Evolutionary conservation across 306 rosid genomes (phyloP), one percentile per base, ranked within the genome.

Genomic region (Hippophae gyantsensis): DNA sequence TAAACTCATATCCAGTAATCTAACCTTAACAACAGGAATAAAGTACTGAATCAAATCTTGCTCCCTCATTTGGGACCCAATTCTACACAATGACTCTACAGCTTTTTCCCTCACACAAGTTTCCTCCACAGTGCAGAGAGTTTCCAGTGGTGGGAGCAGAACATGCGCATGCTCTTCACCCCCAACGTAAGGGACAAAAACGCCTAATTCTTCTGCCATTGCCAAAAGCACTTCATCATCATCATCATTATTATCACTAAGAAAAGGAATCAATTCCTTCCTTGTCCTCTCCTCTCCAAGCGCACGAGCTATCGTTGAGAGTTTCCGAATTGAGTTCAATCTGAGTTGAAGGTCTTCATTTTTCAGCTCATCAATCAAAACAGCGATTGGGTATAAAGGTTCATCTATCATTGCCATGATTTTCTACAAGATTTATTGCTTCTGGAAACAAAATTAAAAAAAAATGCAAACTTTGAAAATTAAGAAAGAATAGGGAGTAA

Each of bases 161-260:
- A 81, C 84, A 63, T 82, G 74, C 57, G 97, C 97, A 76, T 86
- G 74, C 54, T 88, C 95, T 53, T 84, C 90, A 48, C 99, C 99
- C 38, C 99, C 99, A 38, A 92, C 96, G 68, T 88, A 88, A 26
- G 96, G 88, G 67, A 88, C 70, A 66, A 92, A 88, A 58, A 85
- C 90, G 56, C 99, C 99, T 88, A 93, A 80, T 76, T 93, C 99
- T 57, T 88, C 99, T 0, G 94, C 95, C 97, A 93, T 86, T 2
- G 94, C 97, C 71, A 93, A 97, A 72, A 93, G 99, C 60, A 93
- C 97, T 63, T 88, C 99, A 52, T 93, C 97, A 3, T 93, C 99
- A 0, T 93, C 99, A 7, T 93, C 99, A n/a, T 88, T 93, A 75
- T 84, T 93, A 62, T 93, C 95, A 27, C 81, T 75, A 57, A 93